These are phyloP conservation scores for Rhodocollybia butyracea DNA, from an alignment of 768 basidiomycete species.

Conservation along the genomic window DNA sequence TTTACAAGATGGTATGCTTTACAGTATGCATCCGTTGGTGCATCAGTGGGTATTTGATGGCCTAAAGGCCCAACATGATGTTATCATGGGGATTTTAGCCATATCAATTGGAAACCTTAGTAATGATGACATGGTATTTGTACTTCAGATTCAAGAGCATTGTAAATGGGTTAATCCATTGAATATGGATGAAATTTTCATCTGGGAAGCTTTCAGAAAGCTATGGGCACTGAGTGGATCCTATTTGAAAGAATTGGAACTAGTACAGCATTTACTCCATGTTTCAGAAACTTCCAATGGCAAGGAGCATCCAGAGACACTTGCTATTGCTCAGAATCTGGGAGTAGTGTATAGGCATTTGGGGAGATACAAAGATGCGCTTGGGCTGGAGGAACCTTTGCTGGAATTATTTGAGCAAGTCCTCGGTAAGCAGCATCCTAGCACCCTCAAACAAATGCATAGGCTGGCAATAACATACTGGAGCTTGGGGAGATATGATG, in stretches of 20 bases:
- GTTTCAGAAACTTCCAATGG: neutral
- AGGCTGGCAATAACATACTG: neutral
- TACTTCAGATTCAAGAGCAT: neutral
- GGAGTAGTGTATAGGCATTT: neutral
- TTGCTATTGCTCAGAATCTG: too few species aligned
- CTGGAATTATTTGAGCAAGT: neutral
- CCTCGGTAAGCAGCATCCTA: neutral
- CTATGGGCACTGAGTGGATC: neutral
- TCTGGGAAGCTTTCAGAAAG: neutral
- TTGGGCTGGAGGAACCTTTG: neutral
- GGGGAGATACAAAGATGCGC: neutral
- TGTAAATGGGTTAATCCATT: neutral
- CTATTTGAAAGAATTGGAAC: neutral
- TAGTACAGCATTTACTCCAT: neutral
- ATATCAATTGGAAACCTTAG: neutral
- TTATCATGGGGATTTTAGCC: neutral
- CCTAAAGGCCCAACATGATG: neutral
- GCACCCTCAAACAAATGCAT: constrained; percentile 1
- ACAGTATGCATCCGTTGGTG: neutral
- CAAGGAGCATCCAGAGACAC: neutral
- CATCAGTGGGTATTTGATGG: neutral
- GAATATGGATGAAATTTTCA: neutral
- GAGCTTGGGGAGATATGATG: neutral
- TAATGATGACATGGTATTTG: neutral
- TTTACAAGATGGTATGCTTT: neutral